These are phyloP conservation scores for Physcomitrellopsis africana DNA, from an alignment of 225 moss, liverwort and hornwort species.

Conservation along the genomic window DNA sequence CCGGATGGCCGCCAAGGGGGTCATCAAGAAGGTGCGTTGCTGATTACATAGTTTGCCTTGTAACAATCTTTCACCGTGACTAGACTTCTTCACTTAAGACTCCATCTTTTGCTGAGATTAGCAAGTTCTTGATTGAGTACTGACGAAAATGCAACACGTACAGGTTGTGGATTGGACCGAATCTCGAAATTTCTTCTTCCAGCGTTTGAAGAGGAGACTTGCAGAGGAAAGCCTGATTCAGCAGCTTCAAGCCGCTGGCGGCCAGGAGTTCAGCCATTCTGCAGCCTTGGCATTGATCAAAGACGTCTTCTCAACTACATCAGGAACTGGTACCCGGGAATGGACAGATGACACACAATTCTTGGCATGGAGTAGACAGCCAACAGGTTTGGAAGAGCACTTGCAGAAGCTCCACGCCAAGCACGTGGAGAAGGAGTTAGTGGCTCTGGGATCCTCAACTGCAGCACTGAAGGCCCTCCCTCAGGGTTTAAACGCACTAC, in stretches of 20 bases:
- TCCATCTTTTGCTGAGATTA: neutral
- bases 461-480: constrained; percentile 74
- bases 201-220: constrained; percentile 84
- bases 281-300: constrained; percentile 71
- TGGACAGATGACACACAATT: constrained; percentile 76
- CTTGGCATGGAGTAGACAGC: constrained; percentile 73
- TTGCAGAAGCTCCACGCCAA: constrained; percentile 59
- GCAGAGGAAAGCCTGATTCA: constrained; percentile 76
- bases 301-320: constrained; percentile 50
- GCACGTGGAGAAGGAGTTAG: constrained; percentile 68
- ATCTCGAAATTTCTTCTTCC: constrained; percentile 83
- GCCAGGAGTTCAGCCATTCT: constrained; percentile 58
- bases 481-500: constrained; percentile 69
- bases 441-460: constrained; percentile 69
- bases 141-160: constrained; percentile 20
- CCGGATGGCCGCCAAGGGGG: constrained; percentile 97
- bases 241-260: constrained; percentile 73
- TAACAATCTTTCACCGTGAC: no score
- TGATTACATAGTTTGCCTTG: neutral
- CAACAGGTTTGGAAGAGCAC: constrained; percentile 55
- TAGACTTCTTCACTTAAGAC: neutral
- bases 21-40: constrained; percentile 76
- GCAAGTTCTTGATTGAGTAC: neutral
- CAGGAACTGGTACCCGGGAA: constrained; percentile 29
- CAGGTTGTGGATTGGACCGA: constrained; percentile 89